A percentile compares a stretch with the other conserved stretches of the same genome.
phyloP scores from a whole-genome alignment of 495 filamentous ascomycete genomes.

The Schizothecium vesticola region DNA sequence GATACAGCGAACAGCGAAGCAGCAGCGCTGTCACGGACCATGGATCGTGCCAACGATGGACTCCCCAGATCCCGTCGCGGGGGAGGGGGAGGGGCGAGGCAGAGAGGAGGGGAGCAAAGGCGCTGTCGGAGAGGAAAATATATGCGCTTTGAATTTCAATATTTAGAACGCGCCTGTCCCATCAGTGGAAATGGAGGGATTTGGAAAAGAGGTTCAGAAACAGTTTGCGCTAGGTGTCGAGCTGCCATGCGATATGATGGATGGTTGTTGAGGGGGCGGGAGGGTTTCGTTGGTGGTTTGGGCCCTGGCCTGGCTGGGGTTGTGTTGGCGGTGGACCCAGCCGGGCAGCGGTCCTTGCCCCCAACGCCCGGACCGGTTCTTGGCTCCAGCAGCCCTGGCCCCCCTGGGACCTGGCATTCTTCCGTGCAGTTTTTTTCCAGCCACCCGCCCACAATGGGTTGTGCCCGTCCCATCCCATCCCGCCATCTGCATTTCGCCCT shows the following conservation, averaged over 20 bases:
- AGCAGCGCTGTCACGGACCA: conserved; percentile 9
- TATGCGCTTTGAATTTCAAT: not conserved
- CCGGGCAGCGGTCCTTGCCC: not conserved
- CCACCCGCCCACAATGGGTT: conserved; percentile 25
- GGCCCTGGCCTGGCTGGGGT: not conserved
- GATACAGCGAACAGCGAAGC: not conserved
- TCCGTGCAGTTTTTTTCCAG: conserved; percentile 25
- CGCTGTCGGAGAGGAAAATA: not conserved
- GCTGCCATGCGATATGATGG: not conserved
- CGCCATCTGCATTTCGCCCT: conserved; percentile 25
- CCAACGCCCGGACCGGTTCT: not conserved
- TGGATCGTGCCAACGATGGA: conserved; percentile 1
- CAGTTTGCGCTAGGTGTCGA: not conserved
- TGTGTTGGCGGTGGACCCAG: not conserved
- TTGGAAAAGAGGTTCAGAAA: not conserved
- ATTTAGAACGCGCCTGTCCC: not conserved
- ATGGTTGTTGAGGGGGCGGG: not conserved
- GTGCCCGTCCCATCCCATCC: conserved; percentile 8
- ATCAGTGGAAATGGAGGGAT: not conserved
- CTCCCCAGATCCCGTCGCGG: not conserved
- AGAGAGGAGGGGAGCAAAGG: not conserved
- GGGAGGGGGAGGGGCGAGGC: not conserved
- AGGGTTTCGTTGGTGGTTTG: not conserved
- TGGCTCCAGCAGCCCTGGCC: not conserved
- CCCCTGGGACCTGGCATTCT: not conserved